phyloP scores from a whole-genome alignment of 371 early-diverging fungal species.

The Apophysomyces variabilis region DNA sequence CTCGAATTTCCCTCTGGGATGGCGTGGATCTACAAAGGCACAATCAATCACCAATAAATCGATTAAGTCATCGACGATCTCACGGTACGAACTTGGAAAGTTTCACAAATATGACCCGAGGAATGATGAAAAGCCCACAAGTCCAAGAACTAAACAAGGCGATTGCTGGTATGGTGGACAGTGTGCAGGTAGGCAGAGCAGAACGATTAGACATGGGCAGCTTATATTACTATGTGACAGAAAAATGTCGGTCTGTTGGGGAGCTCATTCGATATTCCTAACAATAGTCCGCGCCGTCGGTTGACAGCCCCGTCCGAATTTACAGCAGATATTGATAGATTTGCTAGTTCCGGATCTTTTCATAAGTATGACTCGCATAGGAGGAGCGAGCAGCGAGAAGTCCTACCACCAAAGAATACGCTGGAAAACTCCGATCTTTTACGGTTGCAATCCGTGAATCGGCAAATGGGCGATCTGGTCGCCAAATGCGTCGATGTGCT shows the following conservation, averaged over 20 bases:
- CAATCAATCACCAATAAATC: slow-evolving; percentile 5
- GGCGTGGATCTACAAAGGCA: slow-evolving; percentile 19
- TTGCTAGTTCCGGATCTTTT: slow-evolving; percentile 21
- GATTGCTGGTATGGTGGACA: slow-evolving; percentile 62
- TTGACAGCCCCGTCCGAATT: slow-evolving; percentile 43
- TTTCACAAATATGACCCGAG: slow-evolving; percentile 42
- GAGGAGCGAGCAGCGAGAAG: neutral
- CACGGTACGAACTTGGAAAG: slow-evolving; percentile 33
- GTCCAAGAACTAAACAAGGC: slow-evolving; percentile 65
- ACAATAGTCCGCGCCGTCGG: slow-evolving; percentile 20
- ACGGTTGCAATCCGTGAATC: slow-evolving; percentile 34
- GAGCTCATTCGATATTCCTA: slow-evolving; percentile 18
- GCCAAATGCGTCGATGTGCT: slow-evolving; percentile 57
- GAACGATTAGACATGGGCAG: neutral
- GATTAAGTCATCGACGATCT: slow-evolving; percentile 28
- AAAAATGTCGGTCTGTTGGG: slow-evolving; percentile 54
- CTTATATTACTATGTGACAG: slow-evolving; percentile 21
- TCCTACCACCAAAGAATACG: neutral
- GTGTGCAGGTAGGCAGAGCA: slow-evolving; percentile 44
- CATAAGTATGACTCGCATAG: neutral
- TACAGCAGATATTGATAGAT: slow-evolving; percentile 39
- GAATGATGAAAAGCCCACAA: slow-evolving; percentile 68
- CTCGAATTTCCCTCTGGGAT: slow-evolving; percentile 40
- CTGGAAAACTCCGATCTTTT: neutral
- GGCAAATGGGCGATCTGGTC: slow-evolving; percentile 59